A percentile compares a stretch with the other conserved stretches of the same genome.
Evolutionary conservation across 805 yeast genomes (phyloP).

Genomic region (Cyberlindnera euphorbiae): DNA sequence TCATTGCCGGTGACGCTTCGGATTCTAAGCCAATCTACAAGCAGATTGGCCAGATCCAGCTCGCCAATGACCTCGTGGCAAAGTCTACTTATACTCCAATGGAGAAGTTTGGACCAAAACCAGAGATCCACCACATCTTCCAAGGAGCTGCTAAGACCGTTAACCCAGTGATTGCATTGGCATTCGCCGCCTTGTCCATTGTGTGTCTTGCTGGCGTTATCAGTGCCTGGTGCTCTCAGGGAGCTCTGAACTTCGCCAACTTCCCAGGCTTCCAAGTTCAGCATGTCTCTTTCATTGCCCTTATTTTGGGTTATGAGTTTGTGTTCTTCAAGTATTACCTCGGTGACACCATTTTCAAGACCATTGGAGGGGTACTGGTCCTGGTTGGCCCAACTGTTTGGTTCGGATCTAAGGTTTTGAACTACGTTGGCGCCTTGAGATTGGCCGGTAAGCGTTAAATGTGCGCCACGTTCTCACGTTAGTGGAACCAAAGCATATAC

Average conservation of each 20-base stretch:
- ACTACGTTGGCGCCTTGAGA: constrained; percentile 25
- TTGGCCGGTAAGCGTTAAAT: constrained; percentile 25
- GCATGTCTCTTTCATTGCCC: constrained; percentile 17
- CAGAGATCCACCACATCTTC: constrained; percentile 27
- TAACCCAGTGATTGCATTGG: constrained; percentile 15
- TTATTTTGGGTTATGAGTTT: constrained; percentile 20
- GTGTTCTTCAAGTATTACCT: constrained; percentile 25
- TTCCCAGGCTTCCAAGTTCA: constrained; percentile 13
- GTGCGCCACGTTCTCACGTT: no score
- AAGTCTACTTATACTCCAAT: constrained; percentile 13
- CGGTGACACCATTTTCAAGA: constrained; percentile 22
- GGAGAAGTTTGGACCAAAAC: constrained; percentile 20
- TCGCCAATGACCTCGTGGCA: constrained; percentile 16
- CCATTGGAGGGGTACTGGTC: constrained; percentile 16
- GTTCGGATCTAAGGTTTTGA: constrained; percentile 26
- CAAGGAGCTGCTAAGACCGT: constrained; percentile 21
- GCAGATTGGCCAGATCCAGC: constrained; percentile 19
- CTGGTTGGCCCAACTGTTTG: constrained; percentile 25
- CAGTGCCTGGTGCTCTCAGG: constrained; percentile 16
- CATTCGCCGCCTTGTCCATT: constrained; percentile 17
- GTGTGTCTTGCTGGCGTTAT: constrained; percentile 13
- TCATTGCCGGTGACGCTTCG: constrained; percentile 17
- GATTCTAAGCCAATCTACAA: constrained; percentile 10
- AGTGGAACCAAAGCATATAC: no score
- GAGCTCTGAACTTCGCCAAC: constrained; percentile 22